Evolutionary conservation across 1,139 yeast genomes (phyloP), one percentile per base, ranked within the genome.

Genomic region (Geotrichum klebahnii): DNA sequence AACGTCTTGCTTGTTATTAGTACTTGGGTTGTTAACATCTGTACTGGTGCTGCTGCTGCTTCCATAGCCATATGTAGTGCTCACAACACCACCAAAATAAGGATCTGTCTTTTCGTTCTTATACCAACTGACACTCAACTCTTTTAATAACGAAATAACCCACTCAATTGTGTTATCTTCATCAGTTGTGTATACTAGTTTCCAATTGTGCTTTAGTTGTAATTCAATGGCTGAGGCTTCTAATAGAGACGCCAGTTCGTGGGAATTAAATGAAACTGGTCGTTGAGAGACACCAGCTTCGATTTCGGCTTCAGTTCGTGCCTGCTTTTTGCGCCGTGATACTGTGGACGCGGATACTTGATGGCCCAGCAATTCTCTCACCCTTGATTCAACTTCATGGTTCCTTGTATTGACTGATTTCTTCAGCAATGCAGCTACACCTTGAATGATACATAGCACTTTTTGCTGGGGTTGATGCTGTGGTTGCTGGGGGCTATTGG

Each of bases 401-500:
- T 59, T 60, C 24, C 45, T 46, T 3, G 48, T 54, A 10, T 52
- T 53, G 12, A 51, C 57, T 3, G 48, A 39, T 40, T 57, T 57
- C 20, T 56, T 53, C 31, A 56, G 16, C 20, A 49, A 22, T 24
- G 40, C 43, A 4, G 54, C 56, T 12, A 59, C 48, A 10, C 66
- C 66, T 46, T 59, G 58, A 5, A 62, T 50, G 32, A 62, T 38
- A 45, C 61, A 62, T 6, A 60, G 39, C 20, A 59, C 54, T 5
- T 42, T 28, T 9, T n/a, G 29, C 29, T 26, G 9, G 16, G 2
- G 26, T 6, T 4, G 4, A 22, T 19, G 20, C 20, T 6, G 3
- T 2, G 4, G 17, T 22, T 24, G 5, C 10, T 24, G 28, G 3
- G 8, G 22, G 17, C 16, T 26, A 14, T 26, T 23, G 14, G 3